Conservation (phyloP, 2,329 filamentous ascomycete genomes). For the Aureobasidium sp. region DNA sequence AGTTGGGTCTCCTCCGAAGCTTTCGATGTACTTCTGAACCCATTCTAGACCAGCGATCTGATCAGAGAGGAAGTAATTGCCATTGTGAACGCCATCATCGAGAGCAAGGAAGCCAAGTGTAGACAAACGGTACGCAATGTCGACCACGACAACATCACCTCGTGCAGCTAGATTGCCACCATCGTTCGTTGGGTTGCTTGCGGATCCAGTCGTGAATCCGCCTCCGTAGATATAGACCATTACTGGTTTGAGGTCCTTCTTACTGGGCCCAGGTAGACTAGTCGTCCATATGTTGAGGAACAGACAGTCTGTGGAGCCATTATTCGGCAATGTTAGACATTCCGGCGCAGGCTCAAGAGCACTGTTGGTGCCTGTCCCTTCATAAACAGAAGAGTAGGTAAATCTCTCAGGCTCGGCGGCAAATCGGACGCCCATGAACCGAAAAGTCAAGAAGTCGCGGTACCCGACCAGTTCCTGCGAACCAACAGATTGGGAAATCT, state of each 20-base stretch:
- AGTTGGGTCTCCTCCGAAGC: constrained; percentile 19
- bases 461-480: constrained; percentile 20
- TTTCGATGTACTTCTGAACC: constrained; percentile 16
- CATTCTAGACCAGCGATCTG: constrained; percentile 42
- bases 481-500: constrained; percentile 19
- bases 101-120: constrained; percentile 32
- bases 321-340: constrained; percentile 18
- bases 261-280: constrained; percentile 24
- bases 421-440: constrained; percentile 20
- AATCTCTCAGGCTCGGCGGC: constrained; percentile 20
- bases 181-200: constrained; percentile 40
- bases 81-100: constrained; percentile 38
- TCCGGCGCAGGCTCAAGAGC: constrained; percentile 19
- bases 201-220: constrained; percentile 36
- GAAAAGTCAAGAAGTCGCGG: constrained; percentile 20
- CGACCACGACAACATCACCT: constrained; percentile 40
- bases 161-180: constrained; percentile 40
- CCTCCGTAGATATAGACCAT: constrained; percentile 35
- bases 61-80: constrained; percentile 46
- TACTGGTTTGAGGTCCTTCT: constrained; percentile 36
- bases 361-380: constrained; percentile 16
- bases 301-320: constrained; percentile 29
- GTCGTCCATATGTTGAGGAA: constrained; percentile 37
- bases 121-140: constrained; percentile 37
- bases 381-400: constrained; percentile 19